Base-by-base conservation (phyloP, 495 filamentous ascomycete species). In the Terfezia boudieri region DNA sequence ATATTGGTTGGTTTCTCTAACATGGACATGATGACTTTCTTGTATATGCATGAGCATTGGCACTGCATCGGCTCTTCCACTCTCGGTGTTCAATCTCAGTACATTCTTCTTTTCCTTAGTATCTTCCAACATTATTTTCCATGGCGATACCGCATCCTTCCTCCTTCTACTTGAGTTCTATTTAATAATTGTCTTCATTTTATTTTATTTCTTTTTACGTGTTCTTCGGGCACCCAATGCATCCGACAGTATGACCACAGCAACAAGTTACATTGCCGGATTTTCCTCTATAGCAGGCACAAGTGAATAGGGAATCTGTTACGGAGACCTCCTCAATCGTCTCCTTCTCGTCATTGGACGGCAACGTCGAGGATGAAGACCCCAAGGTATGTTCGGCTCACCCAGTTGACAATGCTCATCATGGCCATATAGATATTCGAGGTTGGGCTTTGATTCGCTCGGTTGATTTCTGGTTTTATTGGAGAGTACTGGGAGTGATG, bases 21-120 rank as follows among this genome's bases (percentile, higher is more conserved):
- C n/a, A n/a, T n/a, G n/a, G n/a, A n/a, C n/a, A n/a, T n/a, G n/a
- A n/a, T n/a, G n/a, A n/a, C n/a, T n/a, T n/a, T n/a, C n/a, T n/a
- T n/a, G n/a, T n/a, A n/a, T n/a, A n/a, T n/a, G n/a, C n/a, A n/a
- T n/a, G n/a, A n/a, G n/a, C n/a, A n/a, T n/a, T 49, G 90, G 92
- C 54, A 94, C 89, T 17, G 90, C 90, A 12, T 96, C 90, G 8
- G 87, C 86, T 2, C 85, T 96, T 63, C 89, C 90, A 8, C 69
- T 98, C 49, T 80, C 89, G 46, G 86, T 84, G 5, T 95, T 96
- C 66, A 92, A 92, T 23, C 72, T 98, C 36, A 94, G 89, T 68
- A 92, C 90, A 50, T 86, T 96, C 66, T 93, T 96, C 74, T 98
- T 94, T 71, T 83, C 90, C 16, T 71, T 77, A 17, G 68, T 87